Evolutionary conservation across 306 rosid species (phyloP), one percentile per base, ranked within the genome.

Genomic region (Vicia villosa): DNA sequence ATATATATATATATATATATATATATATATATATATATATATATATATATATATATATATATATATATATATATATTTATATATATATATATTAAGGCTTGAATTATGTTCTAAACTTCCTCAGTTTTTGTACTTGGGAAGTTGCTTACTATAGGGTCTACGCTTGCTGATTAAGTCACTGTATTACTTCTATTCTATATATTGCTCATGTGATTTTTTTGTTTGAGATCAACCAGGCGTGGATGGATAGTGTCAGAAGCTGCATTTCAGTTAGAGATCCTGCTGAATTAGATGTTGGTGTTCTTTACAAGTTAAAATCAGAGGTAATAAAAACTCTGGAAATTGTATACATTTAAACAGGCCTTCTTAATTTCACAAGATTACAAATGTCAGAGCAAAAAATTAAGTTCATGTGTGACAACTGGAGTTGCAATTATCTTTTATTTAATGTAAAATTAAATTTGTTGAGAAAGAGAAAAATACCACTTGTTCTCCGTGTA

Each of bases 291-390:
- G 88, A 88, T 36, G 19, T 94, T 72, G 87, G 84, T 77, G 65
- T 32, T 77, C 86, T 94, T 63, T 73, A 78, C 83, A 84, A 88
- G 78, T 77, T 94, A 80, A 84, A 84, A 67, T 75, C 78, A 17
- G 87, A 90, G 98, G 98, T 94, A 70, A 79, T 75, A 42, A 64
- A 59, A 68, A 43, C 74, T 47, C 63, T 19, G 47, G n/a, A 74
- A 57, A 77, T 28, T 6, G 22, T 69, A 15, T 38, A 58, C 17
- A 63, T 68, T 19, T 75, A 40, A 66, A 41, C 38, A 36, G 49
- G 69, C 37, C 45, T 75, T 52, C 70, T 60, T 51, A 64, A 12
- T 70, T 56, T 50, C 17, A 60, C 5, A 37, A 67, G 24, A 58
- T 69, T 60, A 15, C 16, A 12, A 52, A 49, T 38, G 57, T 61